Conservation (phyloP, 139 green algal genomes). For the Volvox africanus region DNA sequence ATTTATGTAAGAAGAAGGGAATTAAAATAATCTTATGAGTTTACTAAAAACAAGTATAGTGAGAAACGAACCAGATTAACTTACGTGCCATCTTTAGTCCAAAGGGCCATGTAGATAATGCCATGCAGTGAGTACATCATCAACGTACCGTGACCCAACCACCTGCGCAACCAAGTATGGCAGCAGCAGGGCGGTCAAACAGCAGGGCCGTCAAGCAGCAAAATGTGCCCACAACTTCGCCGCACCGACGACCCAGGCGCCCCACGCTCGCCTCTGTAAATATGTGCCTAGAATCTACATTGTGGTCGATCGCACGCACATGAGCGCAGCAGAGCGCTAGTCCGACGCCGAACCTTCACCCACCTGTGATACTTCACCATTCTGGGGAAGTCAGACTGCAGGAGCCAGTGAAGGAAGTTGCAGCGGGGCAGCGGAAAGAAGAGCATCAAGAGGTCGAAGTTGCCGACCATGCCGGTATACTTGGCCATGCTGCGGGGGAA, state of each 20-base stretch:
- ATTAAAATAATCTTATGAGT: too few species aligned
- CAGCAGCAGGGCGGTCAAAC: too few species aligned
- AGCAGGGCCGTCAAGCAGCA: too few species aligned
- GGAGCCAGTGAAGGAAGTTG: conserved; percentile 40
- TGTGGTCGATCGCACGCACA: too few species aligned
- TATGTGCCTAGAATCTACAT: too few species aligned
- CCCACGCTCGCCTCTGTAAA: too few species aligned
- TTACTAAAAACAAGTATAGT: too few species aligned
- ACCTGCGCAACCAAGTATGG: not conserved
- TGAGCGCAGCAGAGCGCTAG: too few species aligned
- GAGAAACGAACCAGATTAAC: too few species aligned
- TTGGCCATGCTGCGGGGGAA: not conserved
- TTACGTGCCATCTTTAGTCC: conserved; percentile 15
- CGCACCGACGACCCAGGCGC: too few species aligned
- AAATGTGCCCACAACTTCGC: too few species aligned
- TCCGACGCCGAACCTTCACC: not conserved
- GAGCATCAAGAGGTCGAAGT: conserved; percentile 28
- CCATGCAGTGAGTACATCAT: not conserved
- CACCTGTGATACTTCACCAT: conserved; percentile 40
- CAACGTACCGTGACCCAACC: conserved; percentile 40
- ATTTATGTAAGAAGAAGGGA: too few species aligned
- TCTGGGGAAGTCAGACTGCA: conserved; percentile 10
- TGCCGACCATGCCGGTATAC: conserved; percentile 6
- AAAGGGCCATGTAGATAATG: conserved; percentile 24
- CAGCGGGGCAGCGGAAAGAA: conserved; percentile 45